Evolutionary conservation across 1,284 basidiomycete species (phyloP).

Genomic region (Apiotrichum domesticum): DNA sequence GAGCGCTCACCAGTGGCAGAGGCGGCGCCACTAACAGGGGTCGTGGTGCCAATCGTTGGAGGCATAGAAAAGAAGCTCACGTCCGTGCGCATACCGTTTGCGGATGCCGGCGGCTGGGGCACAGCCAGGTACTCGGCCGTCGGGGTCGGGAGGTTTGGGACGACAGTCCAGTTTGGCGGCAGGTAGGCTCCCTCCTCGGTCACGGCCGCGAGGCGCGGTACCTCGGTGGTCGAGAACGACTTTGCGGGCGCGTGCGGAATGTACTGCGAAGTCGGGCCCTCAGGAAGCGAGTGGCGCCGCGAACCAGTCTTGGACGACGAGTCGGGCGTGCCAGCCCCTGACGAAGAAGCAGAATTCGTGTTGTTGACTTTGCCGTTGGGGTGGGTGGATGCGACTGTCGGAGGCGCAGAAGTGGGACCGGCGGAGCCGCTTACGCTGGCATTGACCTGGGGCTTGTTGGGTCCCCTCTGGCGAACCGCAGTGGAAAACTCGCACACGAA

Average conservation of each 20-base stretch:
- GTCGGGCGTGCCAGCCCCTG: background rate
- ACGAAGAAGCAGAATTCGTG: background rate
- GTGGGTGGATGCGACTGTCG: background rate
- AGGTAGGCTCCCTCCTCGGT: constrained; percentile 6
- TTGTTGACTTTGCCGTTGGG: background rate
- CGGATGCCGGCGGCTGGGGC: background rate
- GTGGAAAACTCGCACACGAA: constrained; percentile 22
- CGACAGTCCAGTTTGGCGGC: constrained; percentile 4
- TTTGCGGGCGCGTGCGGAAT: constrained; percentile 7
- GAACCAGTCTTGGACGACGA: background rate
- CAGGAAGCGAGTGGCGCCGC: constrained; percentile 17
- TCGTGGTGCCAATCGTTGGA: background rate
- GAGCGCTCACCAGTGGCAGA: constrained; percentile 1
- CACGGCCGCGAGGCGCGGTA: constrained; percentile 1
- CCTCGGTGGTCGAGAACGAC: constrained; percentile 13
- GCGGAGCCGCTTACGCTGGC: background rate
- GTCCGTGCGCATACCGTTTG: background rate
- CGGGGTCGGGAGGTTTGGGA: constrained; percentile 8
- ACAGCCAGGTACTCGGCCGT: constrained; percentile 11
- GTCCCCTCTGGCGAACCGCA: constrained; percentile 18
- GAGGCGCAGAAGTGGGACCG: constrained; percentile 1
- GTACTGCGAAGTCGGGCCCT: constrained; percentile 1
- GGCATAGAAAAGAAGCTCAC: background rate
- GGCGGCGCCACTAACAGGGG: background rate
- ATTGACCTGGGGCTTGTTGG: constrained; percentile 13